phyloP scores from a whole-genome alignment of 2,329 filamentous ascomycete genomes.

The Colletotrichum lindemuthianum region DNA sequence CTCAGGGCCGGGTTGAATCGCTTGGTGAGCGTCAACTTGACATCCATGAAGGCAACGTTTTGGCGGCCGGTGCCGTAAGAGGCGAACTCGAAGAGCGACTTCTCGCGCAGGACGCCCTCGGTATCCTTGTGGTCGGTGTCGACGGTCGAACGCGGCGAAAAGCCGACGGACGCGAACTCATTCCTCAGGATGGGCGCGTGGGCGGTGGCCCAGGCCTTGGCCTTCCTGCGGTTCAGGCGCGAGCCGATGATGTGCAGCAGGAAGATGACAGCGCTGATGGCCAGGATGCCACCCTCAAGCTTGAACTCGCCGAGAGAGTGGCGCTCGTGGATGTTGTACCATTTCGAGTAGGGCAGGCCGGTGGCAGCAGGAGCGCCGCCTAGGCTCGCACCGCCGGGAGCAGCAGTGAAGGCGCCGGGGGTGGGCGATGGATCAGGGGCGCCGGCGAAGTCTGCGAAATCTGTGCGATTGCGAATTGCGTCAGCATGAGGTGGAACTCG shows the following conservation, averaged over 20 bases:
- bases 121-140: constrained; percentile 54
- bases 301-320: constrained; percentile 85
- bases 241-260: constrained; percentile 84
- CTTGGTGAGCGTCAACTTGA: constrained; percentile 84
- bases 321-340: constrained; percentile 97
- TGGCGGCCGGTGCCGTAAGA: constrained; percentile 91
- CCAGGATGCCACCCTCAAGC: constrained; percentile 84
- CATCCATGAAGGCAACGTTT: constrained; percentile 91
- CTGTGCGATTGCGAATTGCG: constrained; percentile 55
- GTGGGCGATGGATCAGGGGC: constrained; percentile 74
- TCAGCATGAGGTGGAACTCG: constrained; percentile 39
- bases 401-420: constrained; percentile 49
- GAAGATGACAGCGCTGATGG: constrained; percentile 78
- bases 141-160: constrained; percentile 66
- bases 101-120: constrained; percentile 77
- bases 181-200: constrained; percentile 76
- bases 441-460: constrained; percentile 93
- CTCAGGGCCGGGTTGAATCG: constrained; percentile 81
- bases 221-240: constrained; percentile 80
- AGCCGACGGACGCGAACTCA: constrained; percentile 91
- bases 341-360: constrained; percentile 82
- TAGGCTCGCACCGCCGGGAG: constrained; percentile 57
- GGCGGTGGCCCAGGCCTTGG: constrained; percentile 81
- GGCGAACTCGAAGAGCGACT: constrained; percentile 84
- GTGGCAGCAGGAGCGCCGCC: constrained; percentile 58